These are phyloP conservation scores for Phyllostachys edulis DNA, from an alignment of 176 grass and related monocot species.

Conservation along the genomic window DNA sequence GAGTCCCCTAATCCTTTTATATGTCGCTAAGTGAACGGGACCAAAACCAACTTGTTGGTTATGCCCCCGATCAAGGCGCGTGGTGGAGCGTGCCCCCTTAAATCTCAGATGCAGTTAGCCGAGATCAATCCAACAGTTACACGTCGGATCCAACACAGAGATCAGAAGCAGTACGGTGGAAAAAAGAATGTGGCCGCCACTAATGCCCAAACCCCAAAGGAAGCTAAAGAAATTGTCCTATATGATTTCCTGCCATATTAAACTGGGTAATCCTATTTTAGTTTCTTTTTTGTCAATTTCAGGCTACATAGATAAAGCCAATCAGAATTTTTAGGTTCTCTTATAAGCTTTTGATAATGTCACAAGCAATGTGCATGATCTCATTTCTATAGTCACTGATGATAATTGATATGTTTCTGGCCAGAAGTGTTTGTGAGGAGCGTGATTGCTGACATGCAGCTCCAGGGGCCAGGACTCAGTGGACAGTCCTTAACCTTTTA, in stretches of 20 bases:
- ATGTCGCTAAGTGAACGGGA: too few relatives aligned
- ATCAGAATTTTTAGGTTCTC: not conserved
- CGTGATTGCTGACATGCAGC: slow-evolving; percentile 10
- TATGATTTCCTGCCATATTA: not conserved
- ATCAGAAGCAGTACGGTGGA: not conserved
- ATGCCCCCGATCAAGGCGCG: too few relatives aligned
- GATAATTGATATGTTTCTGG: not conserved
- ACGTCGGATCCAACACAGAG: slow-evolving; percentile 44
- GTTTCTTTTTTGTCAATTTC: slow-evolving; percentile 29
- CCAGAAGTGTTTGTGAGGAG: not conserved
- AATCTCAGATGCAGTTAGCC: too few relatives aligned
- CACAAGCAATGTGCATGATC: not conserved
- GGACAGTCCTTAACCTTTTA: not conserved
- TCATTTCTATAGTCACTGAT: not conserved
- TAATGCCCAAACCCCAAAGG: not conserved
- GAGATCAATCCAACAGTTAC: too few relatives aligned
- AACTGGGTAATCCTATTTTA: not conserved
- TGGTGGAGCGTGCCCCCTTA: too few relatives aligned
- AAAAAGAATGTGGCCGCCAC: not conserved
- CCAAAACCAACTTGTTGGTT: too few relatives aligned
- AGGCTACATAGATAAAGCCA: not conserved
- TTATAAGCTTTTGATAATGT: not conserved
- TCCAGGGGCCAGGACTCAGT: not conserved
- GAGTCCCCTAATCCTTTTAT: too few relatives aligned
- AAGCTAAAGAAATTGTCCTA: slow-evolving; percentile 27